A percentile compares a stretch with the other conserved stretches of the same genome.
Evolutionary conservation across 140 eudicot species (phyloP).

Genomic region (Senecio squalidus): DNA sequence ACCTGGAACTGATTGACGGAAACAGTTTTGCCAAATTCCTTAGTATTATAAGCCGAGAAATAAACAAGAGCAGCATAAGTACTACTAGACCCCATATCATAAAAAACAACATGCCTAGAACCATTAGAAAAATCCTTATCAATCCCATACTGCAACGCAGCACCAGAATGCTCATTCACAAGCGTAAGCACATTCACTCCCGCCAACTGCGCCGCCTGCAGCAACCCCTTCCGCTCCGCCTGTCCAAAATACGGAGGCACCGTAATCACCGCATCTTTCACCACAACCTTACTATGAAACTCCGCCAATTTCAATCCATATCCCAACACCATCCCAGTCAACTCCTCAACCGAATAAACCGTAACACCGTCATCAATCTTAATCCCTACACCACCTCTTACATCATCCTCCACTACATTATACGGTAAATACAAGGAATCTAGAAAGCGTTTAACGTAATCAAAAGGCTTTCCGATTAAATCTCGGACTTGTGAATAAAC

Average conservation of each 20-base stretch:
- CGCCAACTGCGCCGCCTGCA: constrained; percentile 83
- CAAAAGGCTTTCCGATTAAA: constrained; percentile 56
- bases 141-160: constrained; percentile 97
- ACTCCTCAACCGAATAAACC: constrained; percentile 73
- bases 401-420: constrained; percentile 33
- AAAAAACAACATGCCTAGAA: constrained; percentile 82
- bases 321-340: constrained; percentile 68
- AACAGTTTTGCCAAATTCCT: constrained; percentile 87
- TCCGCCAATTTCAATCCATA: constrained; percentile 70
- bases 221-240: constrained; percentile 73
- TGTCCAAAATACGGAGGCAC: constrained; percentile 95
- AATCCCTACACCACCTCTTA: constrained; percentile 43
- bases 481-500: constrained; percentile 67
- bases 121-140: constrained; percentile 88
- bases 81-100: constrained; percentile 93
- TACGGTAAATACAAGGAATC: constrained; percentile 48
- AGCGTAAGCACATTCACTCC: constrained; percentile 81
- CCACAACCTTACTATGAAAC: constrained; percentile 59
- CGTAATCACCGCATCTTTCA: constrained; percentile 79
- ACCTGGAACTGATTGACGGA: constrained; percentile 94
- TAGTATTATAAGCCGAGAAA: constrained; percentile 86
- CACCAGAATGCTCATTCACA: constrained; percentile 89
- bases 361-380: constrained; percentile 44
- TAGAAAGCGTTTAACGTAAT: constrained; percentile 22
- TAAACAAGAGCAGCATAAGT: constrained; percentile 98